Percentiles rank a stretch among this genome's conserved stretches.
Evolutionary conservation across 1,139 yeast genomes (phyloP).

Genomic region (Wickerhamomyces sp.): DNA sequence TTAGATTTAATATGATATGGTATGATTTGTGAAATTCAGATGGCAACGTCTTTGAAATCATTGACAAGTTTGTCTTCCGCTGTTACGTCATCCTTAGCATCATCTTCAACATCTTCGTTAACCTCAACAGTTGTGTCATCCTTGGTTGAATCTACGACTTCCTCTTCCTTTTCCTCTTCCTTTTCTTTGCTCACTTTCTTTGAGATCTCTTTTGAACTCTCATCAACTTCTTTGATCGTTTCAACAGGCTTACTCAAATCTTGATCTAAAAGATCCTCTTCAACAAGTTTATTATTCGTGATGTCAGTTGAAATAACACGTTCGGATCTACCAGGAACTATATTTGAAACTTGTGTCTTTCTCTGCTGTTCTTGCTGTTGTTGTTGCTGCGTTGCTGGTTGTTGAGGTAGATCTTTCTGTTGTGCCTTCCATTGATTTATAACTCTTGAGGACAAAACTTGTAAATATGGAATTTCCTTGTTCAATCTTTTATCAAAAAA

Average conservation of each 20-base stretch:
- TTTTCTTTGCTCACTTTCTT: constrained; percentile 6
- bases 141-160: constrained; percentile 5
- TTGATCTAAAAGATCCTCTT: constrained; percentile 2
- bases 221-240: constrained; percentile 3
- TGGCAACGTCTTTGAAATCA: constrained; percentile 14
- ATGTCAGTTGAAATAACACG: constrained; percentile 16
- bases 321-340: constrained; percentile 10
- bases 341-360: constrained; percentile 9
- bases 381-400: too few species aligned
- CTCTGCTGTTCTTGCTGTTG: constrained; percentile 4
- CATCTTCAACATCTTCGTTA: constrained; percentile 8
- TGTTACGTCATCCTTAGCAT: constrained; percentile 8
- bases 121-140: constrained; percentile 2
- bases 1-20: too few species aligned
- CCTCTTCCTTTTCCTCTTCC: constrained; percentile 6
- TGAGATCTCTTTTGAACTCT: constrained; percentile 5
- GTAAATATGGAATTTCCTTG: constrained; percentile 56
- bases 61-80: constrained; percentile 10
- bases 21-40: too few species aligned
- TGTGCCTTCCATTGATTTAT: constrained; percentile 22
- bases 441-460: constrained; percentile 48
- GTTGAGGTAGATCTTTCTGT: constrained; percentile 6
- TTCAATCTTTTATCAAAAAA: constrained; percentile 49
- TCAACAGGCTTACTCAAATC: constrained; percentile 3
- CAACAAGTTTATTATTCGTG: constrained; percentile 6